Percentiles rank a stretch among this genome's conserved stretches.
These are phyloP conservation scores for Cyberlindnera euphorbiae DNA, from an alignment of 805 yeast species.

Conservation along the genomic window DNA sequence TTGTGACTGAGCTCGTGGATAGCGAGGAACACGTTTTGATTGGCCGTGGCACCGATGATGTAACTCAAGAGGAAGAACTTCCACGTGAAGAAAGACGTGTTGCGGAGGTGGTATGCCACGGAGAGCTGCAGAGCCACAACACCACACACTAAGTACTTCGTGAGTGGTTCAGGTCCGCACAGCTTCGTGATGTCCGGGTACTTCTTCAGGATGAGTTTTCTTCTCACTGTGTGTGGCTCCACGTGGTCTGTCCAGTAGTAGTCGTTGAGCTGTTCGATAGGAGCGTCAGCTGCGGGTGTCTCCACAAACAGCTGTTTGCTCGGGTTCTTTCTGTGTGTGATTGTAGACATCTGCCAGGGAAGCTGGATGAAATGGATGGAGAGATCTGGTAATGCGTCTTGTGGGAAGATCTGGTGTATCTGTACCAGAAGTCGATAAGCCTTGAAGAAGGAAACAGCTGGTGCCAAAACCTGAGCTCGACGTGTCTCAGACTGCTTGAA, in stretches of 20 bases:
- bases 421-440: too few species aligned
- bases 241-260: slow-evolving; percentile 80
- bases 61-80: slow-evolving; percentile 63
- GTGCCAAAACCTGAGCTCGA: too few species aligned
- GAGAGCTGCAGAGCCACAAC: slow-evolving; percentile 68
- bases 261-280: slow-evolving; percentile 42
- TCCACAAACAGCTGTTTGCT: slow-evolving; percentile 18
- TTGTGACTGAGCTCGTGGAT: slow-evolving; percentile 89
- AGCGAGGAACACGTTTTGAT: slow-evolving; percentile 79
- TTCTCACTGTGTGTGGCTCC: slow-evolving; percentile 76
- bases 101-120: slow-evolving; percentile 55
- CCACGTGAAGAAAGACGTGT: slow-evolving; percentile 47
- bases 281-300: slow-evolving; percentile 30
- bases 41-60: slow-evolving; percentile 78
- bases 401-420: too few species aligned
- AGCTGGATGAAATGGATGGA: neutral
- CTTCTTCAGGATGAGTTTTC: slow-evolving; percentile 66
- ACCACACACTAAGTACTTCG: slow-evolving; percentile 65
- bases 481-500: too few species aligned
- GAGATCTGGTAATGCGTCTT: neutral
- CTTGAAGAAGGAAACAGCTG: too few species aligned
- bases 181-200: slow-evolving; percentile 78
- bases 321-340: slow-evolving; percentile 26
- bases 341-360: slow-evolving; percentile 21
- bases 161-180: slow-evolving; percentile 81